Base-by-base conservation (phyloP, 192 early-diverging fungal genomes). In the Phlyctochytrium planicorne region DNA sequence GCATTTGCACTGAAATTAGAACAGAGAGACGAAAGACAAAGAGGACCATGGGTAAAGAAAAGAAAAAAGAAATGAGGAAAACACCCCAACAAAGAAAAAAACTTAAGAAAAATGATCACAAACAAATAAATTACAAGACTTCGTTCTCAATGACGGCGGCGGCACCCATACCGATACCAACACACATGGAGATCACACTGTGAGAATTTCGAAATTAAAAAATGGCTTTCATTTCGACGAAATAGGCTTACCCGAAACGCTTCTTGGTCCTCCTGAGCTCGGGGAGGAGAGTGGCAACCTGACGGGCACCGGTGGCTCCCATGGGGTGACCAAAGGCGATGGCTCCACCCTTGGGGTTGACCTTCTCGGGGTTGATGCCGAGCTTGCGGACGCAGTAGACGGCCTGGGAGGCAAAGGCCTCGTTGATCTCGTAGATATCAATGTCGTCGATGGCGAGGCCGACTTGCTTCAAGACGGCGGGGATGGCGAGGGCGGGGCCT, bases 281-380 rank as follows among this genome's bases (percentile, higher is more conserved):
- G 59, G 93, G 88, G 34, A 99, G 76, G 33, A 99, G 79, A 20
- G 97, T 99, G 29, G 95, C 91, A 73, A 99, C 88, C 80, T 98
- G 97, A 68, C 97, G 89, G 10, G 97, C 94, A 76, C 97, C 95
- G 34, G 95, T 98, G 77, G 77, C 78, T 57, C 76, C 78, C 71
- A 83, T 74, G 61, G 97, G 97, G 77, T 98, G 97, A 66, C 97
- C 97, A 66, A 97, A 87, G 30, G 97, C 93, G 65, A 99, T 99
- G 34, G 97, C 97, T 69, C 97, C 97, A 65, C 97, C 97, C 87
- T 94, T 91, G 53, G 94, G 94, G 84, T 99, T 99, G 74, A 98
- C 93, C 88, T 93, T 97, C 63, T 91, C 87, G 74, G 89, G 73
- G 68, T 87, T 84, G 60, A 99, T 89, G 29, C 87, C 88, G 37